These are phyloP conservation scores for Citrullus mucosospermus DNA, from an alignment of 306 rosid genomes.

Conservation along the genomic window DNA sequence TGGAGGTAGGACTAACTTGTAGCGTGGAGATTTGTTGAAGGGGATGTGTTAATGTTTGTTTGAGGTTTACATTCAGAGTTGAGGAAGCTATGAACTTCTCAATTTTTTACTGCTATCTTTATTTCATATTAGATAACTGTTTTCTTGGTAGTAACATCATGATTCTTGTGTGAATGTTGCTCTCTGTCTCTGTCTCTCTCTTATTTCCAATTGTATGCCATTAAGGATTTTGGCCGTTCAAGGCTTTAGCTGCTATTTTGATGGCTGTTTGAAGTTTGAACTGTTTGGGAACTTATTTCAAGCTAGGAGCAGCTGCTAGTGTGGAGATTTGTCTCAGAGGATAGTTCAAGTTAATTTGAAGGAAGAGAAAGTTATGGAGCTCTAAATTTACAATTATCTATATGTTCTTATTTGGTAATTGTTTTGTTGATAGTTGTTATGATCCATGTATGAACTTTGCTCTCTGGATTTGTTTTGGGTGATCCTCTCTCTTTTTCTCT, in stretches of 20 bases:
- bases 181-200: not conserved
- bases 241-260: not conserved
- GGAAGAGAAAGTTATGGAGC: not conserved
- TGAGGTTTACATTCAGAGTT: not conserved
- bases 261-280: not conserved
- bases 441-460: not conserved
- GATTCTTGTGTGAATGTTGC: not conserved
- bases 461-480: not conserved
- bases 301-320: not conserved
- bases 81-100: not conserved
- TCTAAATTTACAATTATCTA: not conserved
- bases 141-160: not conserved
- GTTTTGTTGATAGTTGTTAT: not conserved
- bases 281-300: not conserved
- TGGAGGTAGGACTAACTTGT: not conserved
- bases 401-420: not conserved
- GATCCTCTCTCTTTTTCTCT: not conserved
- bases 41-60: not conserved
- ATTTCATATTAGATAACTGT: not conserved
- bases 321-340: not conserved
- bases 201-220: not conserved
- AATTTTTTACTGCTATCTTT: not conserved
- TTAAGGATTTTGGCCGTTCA: not conserved
- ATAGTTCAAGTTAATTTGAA: not conserved
- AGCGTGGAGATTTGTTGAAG: not conserved